Evolutionary conservation across 371 early-diverging fungal genomes (phyloP), one percentile per base, ranked within the genome.

Genomic region (Gilbertella persicaria): DNA sequence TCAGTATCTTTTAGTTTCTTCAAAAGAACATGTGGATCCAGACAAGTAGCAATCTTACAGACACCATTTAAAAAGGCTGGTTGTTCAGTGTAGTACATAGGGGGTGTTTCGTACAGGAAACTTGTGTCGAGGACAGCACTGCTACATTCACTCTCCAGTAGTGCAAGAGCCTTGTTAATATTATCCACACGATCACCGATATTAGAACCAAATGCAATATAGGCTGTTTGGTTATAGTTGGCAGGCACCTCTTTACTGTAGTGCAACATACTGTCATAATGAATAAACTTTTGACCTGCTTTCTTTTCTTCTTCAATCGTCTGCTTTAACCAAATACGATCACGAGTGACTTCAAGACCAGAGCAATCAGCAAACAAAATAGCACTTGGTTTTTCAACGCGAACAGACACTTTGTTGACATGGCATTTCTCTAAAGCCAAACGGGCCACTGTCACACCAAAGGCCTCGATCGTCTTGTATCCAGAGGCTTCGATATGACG

Each of bases 81-180:
- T 64, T 99, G 98, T 38, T 98, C 96, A 6, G 80, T 75, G 26
- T 90, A 84, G 71, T 99, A 98, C 98, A 97, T 97, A 28, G 99
- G 95, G 10, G 88, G 78, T 0, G 97, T 95, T 64, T 97, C 95
- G 69, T 99, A 99, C 54, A 99, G 66, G 71, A 92, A 97, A 36
- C 96, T 96, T 10, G 98, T 96, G 59, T 97, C 94, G n/a, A 90
- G 60, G 3, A 99, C 69, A 13, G 75, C 67, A 45, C 84, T 80
- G 13, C 56, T 51, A 4, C 73, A 67, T 17, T 74, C 68, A 1
- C 60, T 57, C 60, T 84, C 80, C 20, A 97, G 67, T 28, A 65
- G 39, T 24, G 58, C 57, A n/a, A 98, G 53, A 0, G 96, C 96
- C 17, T 73, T 57, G 26, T 89, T 76, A 54, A 99, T 86, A 60